Conservation (phyloP, 1,284 basidiomycete genomes). For the Ceratobasidium papillatum region DNA sequence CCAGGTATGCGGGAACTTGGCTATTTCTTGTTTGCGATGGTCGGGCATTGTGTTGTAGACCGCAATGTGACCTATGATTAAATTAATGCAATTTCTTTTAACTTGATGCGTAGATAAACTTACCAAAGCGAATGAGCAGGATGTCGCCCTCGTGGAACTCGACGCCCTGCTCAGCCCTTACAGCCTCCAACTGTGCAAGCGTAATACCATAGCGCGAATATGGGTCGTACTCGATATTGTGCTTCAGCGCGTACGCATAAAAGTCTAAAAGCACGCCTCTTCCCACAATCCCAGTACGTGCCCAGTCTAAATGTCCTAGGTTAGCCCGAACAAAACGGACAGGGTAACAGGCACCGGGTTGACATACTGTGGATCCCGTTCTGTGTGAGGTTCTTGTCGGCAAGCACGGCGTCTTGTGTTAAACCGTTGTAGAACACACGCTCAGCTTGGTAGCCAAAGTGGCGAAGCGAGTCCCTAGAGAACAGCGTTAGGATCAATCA, state of each 20-base stretch:
- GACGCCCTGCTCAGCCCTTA: slow-evolving; percentile 49
- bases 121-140: slow-evolving; percentile 51
- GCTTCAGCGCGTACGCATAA: slow-evolving; percentile 46
- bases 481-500: neutral
- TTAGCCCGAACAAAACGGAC: slow-evolving; percentile 10
- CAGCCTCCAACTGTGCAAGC: slow-evolving; percentile 50
- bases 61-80: slow-evolving; percentile 44
- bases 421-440: slow-evolving; percentile 47
- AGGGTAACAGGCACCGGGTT: neutral
- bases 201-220: slow-evolving; percentile 50
- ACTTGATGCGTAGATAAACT: slow-evolving; percentile 45
- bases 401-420: slow-evolving; percentile 43
- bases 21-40: slow-evolving; percentile 45
- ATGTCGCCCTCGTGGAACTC: slow-evolving; percentile 51
- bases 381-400: slow-evolving; percentile 44
- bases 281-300: slow-evolving; percentile 53
- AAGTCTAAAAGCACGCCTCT: slow-evolving; percentile 55
- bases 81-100: slow-evolving; percentile 48
- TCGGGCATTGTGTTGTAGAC: slow-evolving; percentile 39
- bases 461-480: slow-evolving; percentile 45
- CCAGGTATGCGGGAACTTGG: slow-evolving; percentile 39
- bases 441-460: slow-evolving; percentile 44
- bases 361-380: slow-evolving; percentile 41
- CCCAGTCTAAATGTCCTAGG: slow-evolving; percentile 48
- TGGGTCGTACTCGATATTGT: slow-evolving; percentile 45